phyloP scores from a whole-genome alignment of 768 basidiomycete species.

The Pholiota conissans region DNA sequence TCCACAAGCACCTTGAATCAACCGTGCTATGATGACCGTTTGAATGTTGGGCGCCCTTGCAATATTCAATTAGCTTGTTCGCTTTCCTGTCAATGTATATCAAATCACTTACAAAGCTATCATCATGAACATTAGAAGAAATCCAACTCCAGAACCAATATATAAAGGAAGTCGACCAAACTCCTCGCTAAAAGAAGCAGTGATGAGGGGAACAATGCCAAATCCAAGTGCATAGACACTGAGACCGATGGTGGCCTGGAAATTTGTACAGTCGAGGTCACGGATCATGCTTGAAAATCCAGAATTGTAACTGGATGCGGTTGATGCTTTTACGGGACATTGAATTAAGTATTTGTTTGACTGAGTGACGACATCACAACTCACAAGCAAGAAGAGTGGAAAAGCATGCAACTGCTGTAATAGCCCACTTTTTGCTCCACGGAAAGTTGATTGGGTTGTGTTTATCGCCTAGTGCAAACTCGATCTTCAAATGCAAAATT shows the following conservation, averaged over 20 bases:
- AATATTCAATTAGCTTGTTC: conserved; percentile 3
- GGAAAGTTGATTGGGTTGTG: conserved; percentile 38
- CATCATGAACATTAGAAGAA: conserved; percentile 52
- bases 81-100: background rate
- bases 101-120: conserved; percentile 37
- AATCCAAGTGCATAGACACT: conserved; percentile 62
- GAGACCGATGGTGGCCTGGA: conserved; percentile 46
- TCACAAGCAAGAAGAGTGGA: conserved; percentile 49
- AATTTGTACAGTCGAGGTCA: conserved; percentile 43
- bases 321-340: conserved; percentile 23
- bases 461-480: conserved; percentile 14
- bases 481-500: background rate
- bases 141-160: conserved; percentile 47
- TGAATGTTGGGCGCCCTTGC: conserved; percentile 50
- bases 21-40: conserved; percentile 65
- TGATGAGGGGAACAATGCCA: conserved; percentile 59
- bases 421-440: conserved; percentile 40
- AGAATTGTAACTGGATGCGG: conserved; percentile 45
- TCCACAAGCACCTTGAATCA: conserved; percentile 64
- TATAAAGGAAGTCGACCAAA: conserved; percentile 67
- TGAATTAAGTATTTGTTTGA: background rate
- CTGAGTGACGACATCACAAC: conserved; percentile 25
- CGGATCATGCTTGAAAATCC: conserved; percentile 59
- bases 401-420: conserved; percentile 45
- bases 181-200: conserved; percentile 73